Base-by-base conservation (phyloP, 805 yeast species). In the Debaryomyces castellii region DNA sequence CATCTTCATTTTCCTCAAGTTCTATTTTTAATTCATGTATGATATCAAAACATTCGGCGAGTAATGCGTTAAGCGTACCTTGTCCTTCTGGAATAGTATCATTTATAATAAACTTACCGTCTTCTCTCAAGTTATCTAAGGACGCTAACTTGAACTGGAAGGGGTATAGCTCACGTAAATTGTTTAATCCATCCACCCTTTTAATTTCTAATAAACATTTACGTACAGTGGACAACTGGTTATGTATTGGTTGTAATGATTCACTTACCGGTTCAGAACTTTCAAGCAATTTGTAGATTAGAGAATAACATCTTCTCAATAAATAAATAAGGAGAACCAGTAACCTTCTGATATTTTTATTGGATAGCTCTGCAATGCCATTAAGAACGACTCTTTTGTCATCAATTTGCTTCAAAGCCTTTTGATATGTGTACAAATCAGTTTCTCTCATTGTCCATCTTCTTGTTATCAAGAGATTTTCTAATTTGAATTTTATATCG, bases 391-490 rank as follows among this genome's bases (percentile, higher is more conserved):
- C 75, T 56, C 97, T 76, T 51, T 77, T 61, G 43, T 82, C 85
- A 61, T 92, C 97, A 50, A 94, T 83, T 46, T 74, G 78, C 57
- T 81, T 83, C 50, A 94, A 73, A 51, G 76, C 75, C 58, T 84
- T 82, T 66, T 90, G 96, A 62, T 87, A 91, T 40, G 78, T 76
- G 68, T 87, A 94, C 50, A 94, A 74, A 67, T 94, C 99, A 0
- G 99, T 94, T 59, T 91, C 96, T 59, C 99, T 81, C 69, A 94
- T 73, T 2, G 98, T 92, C 99, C 99, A 94, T 63, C 99, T 80
- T 66, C 97, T 83, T 2, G 99, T 94, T 38, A 94, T 82, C 55
- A 92, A 74, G 51, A 94, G 71, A 53, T 88, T 89, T 55, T 89
- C 96, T 49, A 94, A 75, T 16, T 84, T 83, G 20, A 81, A 74